Evolutionary conservation across 2,329 filamentous ascomycete species (phyloP).

Genomic region (Talaromyces sp.): DNA sequence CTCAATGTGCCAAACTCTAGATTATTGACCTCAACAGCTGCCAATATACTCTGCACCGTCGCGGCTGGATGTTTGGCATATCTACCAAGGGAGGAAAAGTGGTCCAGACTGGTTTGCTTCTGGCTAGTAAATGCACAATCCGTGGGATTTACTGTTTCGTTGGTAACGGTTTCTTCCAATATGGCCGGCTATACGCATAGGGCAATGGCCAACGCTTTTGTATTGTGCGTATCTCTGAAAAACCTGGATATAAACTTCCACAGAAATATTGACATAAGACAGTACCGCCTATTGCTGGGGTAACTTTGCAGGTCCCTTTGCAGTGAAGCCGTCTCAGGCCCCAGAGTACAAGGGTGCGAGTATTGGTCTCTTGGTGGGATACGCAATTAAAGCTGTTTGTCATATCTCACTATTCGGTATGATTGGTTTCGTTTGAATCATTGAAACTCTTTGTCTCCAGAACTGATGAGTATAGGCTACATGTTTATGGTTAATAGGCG

Average conservation of each 20-base stretch:
- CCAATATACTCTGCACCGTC: conserved; percentile 40
- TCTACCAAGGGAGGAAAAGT: conserved; percentile 35
- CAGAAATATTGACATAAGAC: neutral
- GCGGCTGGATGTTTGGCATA: conserved; percentile 39
- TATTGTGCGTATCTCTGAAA: conserved; percentile 24
- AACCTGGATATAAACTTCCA: neutral
- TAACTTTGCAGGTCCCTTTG: conserved; percentile 44
- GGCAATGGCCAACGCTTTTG: conserved; percentile 36
- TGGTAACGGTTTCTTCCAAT: conserved; percentile 40
- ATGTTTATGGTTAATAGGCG: conserved; percentile 40
- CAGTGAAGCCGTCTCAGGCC: conserved; percentile 39
- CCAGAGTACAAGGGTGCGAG: conserved; percentile 39
- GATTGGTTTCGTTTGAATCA: conserved; percentile 3
- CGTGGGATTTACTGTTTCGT: conserved; percentile 41
- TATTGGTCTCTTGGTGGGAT: conserved; percentile 45
- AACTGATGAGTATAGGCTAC: conserved; percentile 22
- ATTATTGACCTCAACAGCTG: conserved; percentile 32
- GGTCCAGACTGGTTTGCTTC: conserved; percentile 40
- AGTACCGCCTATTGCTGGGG: conserved; percentile 44
- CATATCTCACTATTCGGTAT: conserved; percentile 40
- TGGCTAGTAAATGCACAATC: conserved; percentile 44
- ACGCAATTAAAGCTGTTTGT: conserved; percentile 42
- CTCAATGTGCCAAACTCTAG: conserved; percentile 38
- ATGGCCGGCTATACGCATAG: conserved; percentile 45
- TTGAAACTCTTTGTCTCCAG: neutral